Conservation (phyloP, 768 basidiomycete species). For the Boletellus sp. region DNA sequence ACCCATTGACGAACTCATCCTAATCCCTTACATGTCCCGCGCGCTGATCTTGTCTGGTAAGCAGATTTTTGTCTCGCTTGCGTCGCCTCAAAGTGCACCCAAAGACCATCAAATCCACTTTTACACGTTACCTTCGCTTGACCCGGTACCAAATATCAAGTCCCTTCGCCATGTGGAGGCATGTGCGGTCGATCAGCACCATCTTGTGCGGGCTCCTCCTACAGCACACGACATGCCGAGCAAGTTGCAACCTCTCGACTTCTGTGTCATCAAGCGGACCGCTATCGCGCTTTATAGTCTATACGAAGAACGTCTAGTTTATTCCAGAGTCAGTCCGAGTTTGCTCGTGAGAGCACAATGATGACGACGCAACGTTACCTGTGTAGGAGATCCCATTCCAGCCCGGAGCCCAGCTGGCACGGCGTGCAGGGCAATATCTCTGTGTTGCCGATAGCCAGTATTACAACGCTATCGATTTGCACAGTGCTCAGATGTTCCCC, state of each 20-base stretch:
- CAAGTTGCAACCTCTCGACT: constrained; percentile 53
- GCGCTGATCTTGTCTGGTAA: constrained; percentile 71
- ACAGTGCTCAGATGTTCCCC: constrained; percentile 62
- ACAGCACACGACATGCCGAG: constrained; percentile 36
- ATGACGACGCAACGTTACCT: neutral
- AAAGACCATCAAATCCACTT: constrained; percentile 68
- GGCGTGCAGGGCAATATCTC: constrained; percentile 57
- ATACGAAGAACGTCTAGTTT: constrained; percentile 57
- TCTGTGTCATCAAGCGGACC: constrained; percentile 69
- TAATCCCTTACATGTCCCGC: constrained; percentile 72
- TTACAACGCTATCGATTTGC: constrained; percentile 80
- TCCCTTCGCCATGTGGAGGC: constrained; percentile 78
- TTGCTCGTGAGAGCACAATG: neutral
- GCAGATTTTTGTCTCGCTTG: constrained; percentile 27
- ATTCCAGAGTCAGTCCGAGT: constrained; percentile 48
- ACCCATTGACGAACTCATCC: constrained; percentile 74
- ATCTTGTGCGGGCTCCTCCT: constrained; percentile 51
- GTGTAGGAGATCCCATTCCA: constrained; percentile 69
- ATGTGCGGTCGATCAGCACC: constrained; percentile 79
- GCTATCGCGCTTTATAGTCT: constrained; percentile 62
- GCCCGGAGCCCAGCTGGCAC: constrained; percentile 53
- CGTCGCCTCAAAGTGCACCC: constrained; percentile 1
- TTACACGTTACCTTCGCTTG: constrained; percentile 76
- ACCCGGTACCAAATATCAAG: constrained; percentile 62
- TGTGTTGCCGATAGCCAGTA: constrained; percentile 70